Conservation (phyloP, 2,329 filamentous ascomycete species). For the Stagonosporopsis vannaccii region DNA sequence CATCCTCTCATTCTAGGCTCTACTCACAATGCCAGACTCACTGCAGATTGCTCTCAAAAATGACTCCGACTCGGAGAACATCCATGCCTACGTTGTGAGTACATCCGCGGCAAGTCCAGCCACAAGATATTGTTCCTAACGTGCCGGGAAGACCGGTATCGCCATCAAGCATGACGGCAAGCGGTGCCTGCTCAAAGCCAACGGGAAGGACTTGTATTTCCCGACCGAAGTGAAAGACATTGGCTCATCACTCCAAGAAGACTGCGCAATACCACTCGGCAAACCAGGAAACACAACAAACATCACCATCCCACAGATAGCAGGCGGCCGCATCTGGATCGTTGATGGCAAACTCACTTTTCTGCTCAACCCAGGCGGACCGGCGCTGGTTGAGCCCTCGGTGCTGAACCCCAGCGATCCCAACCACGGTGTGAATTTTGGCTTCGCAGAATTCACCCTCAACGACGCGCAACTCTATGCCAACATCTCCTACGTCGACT, state of each 20-base stretch:
- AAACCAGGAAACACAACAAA: constrained; percentile 12
- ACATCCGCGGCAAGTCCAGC: neutral
- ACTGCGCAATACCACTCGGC: constrained; percentile 16
- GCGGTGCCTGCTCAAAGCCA: constrained; percentile 12
- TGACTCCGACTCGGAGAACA: constrained; percentile 10
- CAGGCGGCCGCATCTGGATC: constrained; percentile 15
- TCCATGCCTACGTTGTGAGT: constrained; percentile 17
- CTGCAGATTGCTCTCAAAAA: constrained; percentile 17
- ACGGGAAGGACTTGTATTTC: constrained; percentile 14
- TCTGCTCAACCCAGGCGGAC: constrained; percentile 13
- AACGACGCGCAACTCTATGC: constrained; percentile 15
- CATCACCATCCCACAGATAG: constrained; percentile 16
- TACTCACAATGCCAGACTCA: constrained; percentile 15
- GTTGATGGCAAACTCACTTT: constrained; percentile 14
- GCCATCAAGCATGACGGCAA: constrained; percentile 17
- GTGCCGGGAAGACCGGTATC: constrained; percentile 3
- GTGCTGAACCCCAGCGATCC: constrained; percentile 16
- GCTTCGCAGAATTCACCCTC: constrained; percentile 13
- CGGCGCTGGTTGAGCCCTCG: constrained; percentile 13
- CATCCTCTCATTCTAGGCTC: neutral
- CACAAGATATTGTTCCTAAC: neutral
- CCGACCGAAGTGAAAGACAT: constrained; percentile 18
- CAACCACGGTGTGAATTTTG: constrained; percentile 14
- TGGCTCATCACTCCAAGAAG: constrained; percentile 12
- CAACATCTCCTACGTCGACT: constrained; percentile 16